Evolutionary conservation across 257 asterid genomes (phyloP).

Genomic region (Paulownia fortunei): DNA sequence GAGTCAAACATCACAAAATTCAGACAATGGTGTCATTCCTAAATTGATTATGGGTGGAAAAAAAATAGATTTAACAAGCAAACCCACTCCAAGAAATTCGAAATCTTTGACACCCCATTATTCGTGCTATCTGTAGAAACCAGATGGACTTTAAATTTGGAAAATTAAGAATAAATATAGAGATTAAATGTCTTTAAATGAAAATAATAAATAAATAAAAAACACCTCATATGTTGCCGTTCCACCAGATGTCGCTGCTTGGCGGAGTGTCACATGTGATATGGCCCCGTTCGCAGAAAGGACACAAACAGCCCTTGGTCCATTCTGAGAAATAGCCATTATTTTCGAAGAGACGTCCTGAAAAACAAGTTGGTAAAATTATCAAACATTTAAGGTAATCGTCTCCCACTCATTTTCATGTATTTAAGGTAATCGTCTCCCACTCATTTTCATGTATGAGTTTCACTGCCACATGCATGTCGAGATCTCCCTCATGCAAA

Average conservation of each 20-base stretch:
- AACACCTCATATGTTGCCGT: constrained; percentile 72
- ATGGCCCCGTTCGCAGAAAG: constrained; percentile 66
- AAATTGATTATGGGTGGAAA: background rate
- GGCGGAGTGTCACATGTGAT: constrained; percentile 61
- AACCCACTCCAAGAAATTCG: background rate
- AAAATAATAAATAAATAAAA: background rate
- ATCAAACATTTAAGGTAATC: background rate
- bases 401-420: constrained; percentile 18
- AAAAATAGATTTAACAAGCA: background rate
- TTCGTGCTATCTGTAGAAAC: background rate
- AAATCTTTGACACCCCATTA: background rate
- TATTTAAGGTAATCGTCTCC: background rate
- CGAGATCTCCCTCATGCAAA: background rate
- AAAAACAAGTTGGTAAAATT: constrained; percentile 18
- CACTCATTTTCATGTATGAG: constrained; percentile 4
- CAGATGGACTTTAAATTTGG: background rate
- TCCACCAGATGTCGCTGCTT: constrained; percentile 66
- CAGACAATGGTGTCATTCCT: background rate
- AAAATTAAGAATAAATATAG: background rate
- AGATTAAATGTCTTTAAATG: constrained; percentile 9
- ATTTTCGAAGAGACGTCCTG: constrained; percentile 68
- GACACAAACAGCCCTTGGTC: constrained; percentile 58
- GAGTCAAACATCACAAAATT: constrained; percentile 9
- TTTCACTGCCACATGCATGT: background rate
- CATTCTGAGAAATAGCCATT: constrained; percentile 58